These are phyloP conservation scores for Drosera spatulata DNA, from an alignment of 179 eudicot genomes.

Conservation along the genomic window DNA sequence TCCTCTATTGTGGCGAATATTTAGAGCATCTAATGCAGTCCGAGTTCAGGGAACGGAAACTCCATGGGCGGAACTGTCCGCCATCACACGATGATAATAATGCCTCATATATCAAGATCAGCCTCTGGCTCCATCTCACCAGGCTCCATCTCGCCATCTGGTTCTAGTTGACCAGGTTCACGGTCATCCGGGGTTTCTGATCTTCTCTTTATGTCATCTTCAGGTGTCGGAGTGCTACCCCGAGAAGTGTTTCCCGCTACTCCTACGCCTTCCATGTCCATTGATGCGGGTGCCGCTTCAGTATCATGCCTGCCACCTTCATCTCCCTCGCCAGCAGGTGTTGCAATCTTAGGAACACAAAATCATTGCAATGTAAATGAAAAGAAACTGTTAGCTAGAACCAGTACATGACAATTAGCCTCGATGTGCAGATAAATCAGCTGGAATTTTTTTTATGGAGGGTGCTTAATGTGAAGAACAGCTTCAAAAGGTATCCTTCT, in stretches of 20 bases:
- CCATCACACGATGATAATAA: too few species aligned
- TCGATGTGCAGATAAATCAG: neutral
- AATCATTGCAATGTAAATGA: neutral
- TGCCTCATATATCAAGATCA: slow-evolving; percentile 27
- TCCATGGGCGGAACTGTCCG: too few species aligned
- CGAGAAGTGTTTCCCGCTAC: slow-evolving; percentile 45
- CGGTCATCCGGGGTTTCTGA: slow-evolving; percentile 53
- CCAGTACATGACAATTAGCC: neutral
- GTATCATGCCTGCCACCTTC: slow-evolving; percentile 52
- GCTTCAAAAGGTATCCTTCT: too few species aligned
- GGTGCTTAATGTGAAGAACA: too few species aligned
- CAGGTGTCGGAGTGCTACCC: slow-evolving; percentile 49
- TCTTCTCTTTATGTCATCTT: slow-evolving; percentile 54
- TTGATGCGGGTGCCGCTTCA: slow-evolving; percentile 43
- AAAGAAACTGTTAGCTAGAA: neutral
- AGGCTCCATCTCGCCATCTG: slow-evolving; percentile 47
- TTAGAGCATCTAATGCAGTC: too few species aligned
- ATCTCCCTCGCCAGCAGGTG: slow-evolving; percentile 52
- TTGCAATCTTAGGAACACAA: slow-evolving; percentile 27
- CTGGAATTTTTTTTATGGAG: too few species aligned
- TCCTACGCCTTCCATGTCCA: slow-evolving; percentile 48
- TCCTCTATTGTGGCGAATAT: too few species aligned
- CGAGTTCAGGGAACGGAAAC: too few species aligned
- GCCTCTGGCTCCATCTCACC: slow-evolving; percentile 82
- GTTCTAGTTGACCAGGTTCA: slow-evolving; percentile 76